Base-by-base conservation (phyloP, 2,329 filamentous ascomycete species). In the Aureobasidium sp. region DNA sequence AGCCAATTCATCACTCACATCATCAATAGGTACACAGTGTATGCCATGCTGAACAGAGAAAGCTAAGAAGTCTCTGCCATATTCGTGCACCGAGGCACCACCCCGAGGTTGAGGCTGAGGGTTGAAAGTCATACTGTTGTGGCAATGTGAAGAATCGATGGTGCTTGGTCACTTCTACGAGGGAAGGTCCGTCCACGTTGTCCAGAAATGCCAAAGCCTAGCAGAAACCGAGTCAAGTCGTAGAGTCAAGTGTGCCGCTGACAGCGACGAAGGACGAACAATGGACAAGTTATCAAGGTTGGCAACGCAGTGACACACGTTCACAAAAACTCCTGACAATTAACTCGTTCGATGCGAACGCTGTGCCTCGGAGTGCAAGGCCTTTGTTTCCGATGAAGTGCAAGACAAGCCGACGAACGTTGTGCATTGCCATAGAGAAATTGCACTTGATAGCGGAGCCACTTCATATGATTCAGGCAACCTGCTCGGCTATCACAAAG, bases 21-120 rank as follows among this genome's bases (percentile, higher is more conserved):
- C 69, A 50, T 74, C 72, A n/a, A 74, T 66, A 7, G 72, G 72
- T 4, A 72, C 66, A 52, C 68, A 71, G 62, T 70, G 66, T 42
- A 71, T 66, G 32, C 65, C 62, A 29, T 71, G 60, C 39, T 69
- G 34, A 2, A 64, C 27, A 6, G 60, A 63, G 26, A 61, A 64
- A 32, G 36, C 46, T 3, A 66, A 61, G 56, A 68, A 73, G n/a
- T 66, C 64, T 44, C 71, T 63, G 5, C 66, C 66, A n/a, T 41
- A 62, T 34, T 65, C 67, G 10, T 52, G 29, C 13, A 64, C 58
- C 15, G 66, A 56, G 20, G 61, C 62, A 61, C 71, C 67, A 62
- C 68, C 63, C 32, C 63, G 36, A 29, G 70, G 70, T 50, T 70
- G 70, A 60, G 67, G 67, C 32, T 55, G 51, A 7, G 9, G 15